Evolutionary conservation across 176 grass and related monocot species (phyloP), one percentile per base, ranked within the genome.

Genomic region (Luzula sylvatica): DNA sequence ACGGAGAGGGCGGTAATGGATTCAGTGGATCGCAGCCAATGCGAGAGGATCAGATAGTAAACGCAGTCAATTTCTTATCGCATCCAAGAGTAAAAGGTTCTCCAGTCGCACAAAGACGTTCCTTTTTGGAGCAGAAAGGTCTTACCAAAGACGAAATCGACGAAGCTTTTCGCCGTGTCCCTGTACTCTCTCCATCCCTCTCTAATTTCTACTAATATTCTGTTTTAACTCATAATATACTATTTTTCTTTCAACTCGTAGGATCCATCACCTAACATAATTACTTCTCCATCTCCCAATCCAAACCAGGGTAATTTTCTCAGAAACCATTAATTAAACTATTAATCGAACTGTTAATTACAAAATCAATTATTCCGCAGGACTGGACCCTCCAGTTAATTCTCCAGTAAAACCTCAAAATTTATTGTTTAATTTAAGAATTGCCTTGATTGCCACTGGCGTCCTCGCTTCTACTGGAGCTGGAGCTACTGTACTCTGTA

Each of bases 51-150:
- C 83, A 89, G 58, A 78, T 96, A 53, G 23, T 61, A 76, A 96
- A 96, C 74, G 84, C 92, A 41, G 77, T 96, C 66, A 96, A 79
- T 58, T 96, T 96, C 67, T 77, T 96, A 22, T 84, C 80, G 38
- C 84, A 96, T 61, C 92, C 92, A 28, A 89, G 67, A 74, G 92
- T 90, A 61, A 79, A 60, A 54, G 81, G 70, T 26, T 96, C 92
- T 65, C 74, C 85, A 29, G 75, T 89, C 42, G 30, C 68, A 27
- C 60, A 96, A 74, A 57, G 85, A 40, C 85, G 85, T 42, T 82
- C 85, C 29, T 96, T 96, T 64, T 74, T 96, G 0, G 81, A 96
- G 41, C 85, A 82, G 41, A 96, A 96, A 65, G 92, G 92, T 40
- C 81, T 96, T 20, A 90, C 81, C 56, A 69, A 46, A 19, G 71